Evolutionary conservation across 495 filamentous ascomycete genomes (phyloP), one percentile per base, ranked within the genome.

Genomic region (Choiromyces venosus): DNA sequence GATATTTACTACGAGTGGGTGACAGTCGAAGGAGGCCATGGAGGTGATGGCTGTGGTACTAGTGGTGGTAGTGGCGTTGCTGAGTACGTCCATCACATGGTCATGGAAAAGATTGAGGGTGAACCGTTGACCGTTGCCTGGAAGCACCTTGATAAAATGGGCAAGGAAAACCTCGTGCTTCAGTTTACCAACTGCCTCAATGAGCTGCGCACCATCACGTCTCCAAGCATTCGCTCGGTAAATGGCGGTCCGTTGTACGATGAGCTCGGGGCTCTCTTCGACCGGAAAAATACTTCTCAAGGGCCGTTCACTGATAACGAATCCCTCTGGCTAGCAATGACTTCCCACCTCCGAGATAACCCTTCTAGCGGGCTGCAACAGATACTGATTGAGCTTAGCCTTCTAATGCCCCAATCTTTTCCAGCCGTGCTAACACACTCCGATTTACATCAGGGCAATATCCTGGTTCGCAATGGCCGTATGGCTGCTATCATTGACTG

Each of bases 401-500:
- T 29, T 12, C 29, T 61, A 5, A 61, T 61, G 52, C 52, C n/a
- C n/a, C n/a, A n/a, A n/a, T n/a, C 52, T 29, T 61, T 61, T 29
- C 52, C 52, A 12, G 52, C 52, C 12, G 25, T 29, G 6, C 82
- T 82, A 46, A 82, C 82, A 19, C 79, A 82, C 44, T 73, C 77
- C 9, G 77, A 84, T 56, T 65, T 82, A 25, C 78, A 78, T 18
- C 66, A 61, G 66, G 75, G 81, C 29, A 83, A 83, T 40, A 80
- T 83, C 56, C 82, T 84, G 40, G 79, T 83, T 18, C 70, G 78
- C 0, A 46, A 74, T 18, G 74, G 77, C 5, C 52, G 73, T 37
- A 64, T 83, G 16, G 76, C 71, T 0, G 82, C 77, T 21, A 80
- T 81, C 2, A 74, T 84, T 37, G 83, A 84, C 44, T 82, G 83